Base-by-base conservation (phyloP, 2,329 filamentous ascomycete species). In the Arthrobotrys musiformis region DNA sequence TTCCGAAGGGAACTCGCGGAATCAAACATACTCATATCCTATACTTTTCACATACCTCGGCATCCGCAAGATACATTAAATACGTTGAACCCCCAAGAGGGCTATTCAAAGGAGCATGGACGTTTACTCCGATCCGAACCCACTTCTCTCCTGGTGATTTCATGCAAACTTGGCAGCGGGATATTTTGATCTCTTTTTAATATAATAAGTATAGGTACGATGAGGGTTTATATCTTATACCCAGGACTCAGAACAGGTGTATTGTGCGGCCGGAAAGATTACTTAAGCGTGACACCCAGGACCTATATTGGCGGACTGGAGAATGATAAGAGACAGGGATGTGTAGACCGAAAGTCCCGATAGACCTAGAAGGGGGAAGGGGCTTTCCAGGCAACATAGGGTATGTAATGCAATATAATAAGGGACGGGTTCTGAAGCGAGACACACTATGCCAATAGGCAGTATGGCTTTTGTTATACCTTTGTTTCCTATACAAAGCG, bases 291-390 rank as follows among this genome's bases (percentile, higher is more conserved):
- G 54, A 58, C 54, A n/a, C n/a, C n/a, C 13, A 54, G 9, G 50
- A 35, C 54, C 54, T 58, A 58, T 58, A 58, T n/a, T n/a, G 19
- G 54, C 40, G 54, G 54, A n/a, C 19, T 40, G 1, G 17, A 64
- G 44, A 64, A 15, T 17, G 22, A 26, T 17, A 62, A 11, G 37
- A 9, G 19, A 15, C 50, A 64, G 54, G 63, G 72, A 61, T 64
- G 24, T 42, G 50, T 48, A 76, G 22, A 76, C 72, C 72, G 72
- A 76, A 72, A 76, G 64, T 70, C 56, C 72, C 72, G 72, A 75
- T 19, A 50, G 9, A 40, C 52, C 68, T 48, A 56, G 68, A 60
- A 50, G 7, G 24, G n/a, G n/a, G n/a, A n/a, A n/a, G n/a, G n/a
- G n/a, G n/a, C n/a, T 56, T 72, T 64, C 54, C 48, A 64, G 68